Percentiles rank a stretch among this genome's conserved stretches.
Conservation (phyloP, 148 eudicot genomes). For the Beta vulgaris region DNA sequence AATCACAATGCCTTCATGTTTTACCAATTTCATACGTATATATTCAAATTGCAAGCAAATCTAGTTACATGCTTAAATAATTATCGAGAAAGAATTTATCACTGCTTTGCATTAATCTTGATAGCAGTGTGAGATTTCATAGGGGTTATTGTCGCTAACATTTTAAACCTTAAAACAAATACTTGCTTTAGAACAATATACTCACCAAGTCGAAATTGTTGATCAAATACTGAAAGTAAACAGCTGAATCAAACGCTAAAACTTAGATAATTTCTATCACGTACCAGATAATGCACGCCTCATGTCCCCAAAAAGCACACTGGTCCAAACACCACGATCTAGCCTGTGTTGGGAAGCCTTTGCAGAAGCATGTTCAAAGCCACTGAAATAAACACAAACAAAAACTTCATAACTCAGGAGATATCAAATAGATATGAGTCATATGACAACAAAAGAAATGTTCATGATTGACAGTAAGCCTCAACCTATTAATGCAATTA, state of each 20-base stretch:
- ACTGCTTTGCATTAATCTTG: background rate
- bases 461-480: constrained; percentile 11
- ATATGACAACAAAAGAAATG: constrained; percentile 3
- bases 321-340: constrained; percentile 92
- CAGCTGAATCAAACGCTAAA: background rate
- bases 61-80: too few species aligned
- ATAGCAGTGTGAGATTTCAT: background rate
- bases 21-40: background rate
- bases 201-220: background rate
- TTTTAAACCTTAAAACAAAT: background rate
- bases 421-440: constrained; percentile 7
- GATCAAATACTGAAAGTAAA: background rate
- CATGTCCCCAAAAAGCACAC: constrained; percentile 85
- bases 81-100: background rate
- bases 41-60: background rate
- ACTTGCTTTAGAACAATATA: background rate
- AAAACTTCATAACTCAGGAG: constrained; percentile 7
- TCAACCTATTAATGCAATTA: constrained; percentile 48
- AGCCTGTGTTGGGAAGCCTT: constrained; percentile 91
- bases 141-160: background rate
- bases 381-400: constrained; percentile 38
- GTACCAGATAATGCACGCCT: constrained; percentile 83
- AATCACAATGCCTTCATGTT: background rate
- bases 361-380: constrained; percentile 69
- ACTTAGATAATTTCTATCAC: background rate